Evolutionary conservation across 306 rosid genomes (phyloP).

Genomic region (Cicer chorassanicum): DNA sequence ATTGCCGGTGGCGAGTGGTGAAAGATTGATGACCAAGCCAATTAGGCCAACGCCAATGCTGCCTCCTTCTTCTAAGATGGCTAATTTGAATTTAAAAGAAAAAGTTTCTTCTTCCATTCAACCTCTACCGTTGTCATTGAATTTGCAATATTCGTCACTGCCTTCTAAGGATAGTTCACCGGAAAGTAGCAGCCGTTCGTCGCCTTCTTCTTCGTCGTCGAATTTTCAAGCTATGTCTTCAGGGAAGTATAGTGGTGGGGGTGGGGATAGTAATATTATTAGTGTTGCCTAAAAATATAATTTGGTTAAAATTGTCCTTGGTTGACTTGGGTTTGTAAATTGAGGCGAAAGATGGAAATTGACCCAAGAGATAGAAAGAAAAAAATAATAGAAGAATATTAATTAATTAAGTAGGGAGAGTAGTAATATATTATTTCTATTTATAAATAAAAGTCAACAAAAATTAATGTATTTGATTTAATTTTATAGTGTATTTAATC

Average conservation of each 20-base stretch:
- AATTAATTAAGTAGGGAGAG: constrained; percentile 35
- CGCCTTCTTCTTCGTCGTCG: constrained; percentile 46
- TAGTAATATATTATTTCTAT: not conserved
- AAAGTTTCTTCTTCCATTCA: constrained; percentile 41
- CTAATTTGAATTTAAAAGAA: constrained; percentile 63
- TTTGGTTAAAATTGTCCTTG: constrained; percentile 2
- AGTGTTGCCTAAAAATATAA: constrained; percentile 68
- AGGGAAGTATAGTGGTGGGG: constrained; percentile 51
- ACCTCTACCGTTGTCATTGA: constrained; percentile 61
- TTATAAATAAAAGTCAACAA: too few species aligned
- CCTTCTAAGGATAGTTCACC: constrained; percentile 51
- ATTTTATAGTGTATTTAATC: too few species aligned
- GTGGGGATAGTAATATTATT: constrained; percentile 69
- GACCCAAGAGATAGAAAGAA: not conserved
- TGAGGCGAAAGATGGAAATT: constrained; percentile 25
- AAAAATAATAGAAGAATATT: not conserved
- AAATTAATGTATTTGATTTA: too few species aligned
- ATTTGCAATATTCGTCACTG: constrained; percentile 44
- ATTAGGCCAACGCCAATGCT: constrained; percentile 70
- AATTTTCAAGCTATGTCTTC: constrained; percentile 62
- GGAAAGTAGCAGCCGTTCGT: constrained; percentile 42
- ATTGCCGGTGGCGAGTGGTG: constrained; percentile 47
- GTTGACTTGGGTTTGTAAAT: constrained; percentile 44
- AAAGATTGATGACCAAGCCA: constrained; percentile 45
- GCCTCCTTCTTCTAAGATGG: constrained; percentile 75